Evolutionary conservation across 2,329 filamentous ascomycete species (phyloP).

Genomic region (Aspergillus sp.): DNA sequence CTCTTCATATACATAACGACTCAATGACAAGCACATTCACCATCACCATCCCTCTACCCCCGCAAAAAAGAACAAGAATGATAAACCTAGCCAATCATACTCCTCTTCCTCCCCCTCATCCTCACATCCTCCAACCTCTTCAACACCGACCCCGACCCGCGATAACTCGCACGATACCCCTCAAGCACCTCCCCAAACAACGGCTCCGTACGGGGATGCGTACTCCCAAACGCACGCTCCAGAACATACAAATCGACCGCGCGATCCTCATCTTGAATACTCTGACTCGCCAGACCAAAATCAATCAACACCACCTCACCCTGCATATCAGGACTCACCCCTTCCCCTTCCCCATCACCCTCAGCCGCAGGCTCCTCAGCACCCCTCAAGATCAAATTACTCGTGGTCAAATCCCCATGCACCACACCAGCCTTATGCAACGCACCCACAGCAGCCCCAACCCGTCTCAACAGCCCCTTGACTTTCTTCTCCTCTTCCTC

Average conservation of each 20-base stretch:
- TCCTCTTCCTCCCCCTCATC: constrained; percentile 91
- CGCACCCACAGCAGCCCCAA: constrained; percentile 70
- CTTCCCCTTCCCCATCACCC: constrained; percentile 16
- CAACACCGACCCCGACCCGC: constrained; percentile 72
- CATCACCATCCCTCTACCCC: background rate
- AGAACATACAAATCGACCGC: constrained; percentile 96
- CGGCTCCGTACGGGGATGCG: constrained; percentile 80
- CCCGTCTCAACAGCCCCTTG: constrained; percentile 65
- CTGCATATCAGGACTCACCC: constrained; percentile 43
- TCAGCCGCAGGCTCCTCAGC: constrained; percentile 21
- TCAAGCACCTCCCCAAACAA: constrained; percentile 73
- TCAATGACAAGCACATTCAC: background rate
- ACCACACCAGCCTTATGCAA: constrained; percentile 85
- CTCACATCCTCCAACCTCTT: constrained; percentile 88
- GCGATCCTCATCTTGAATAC: constrained; percentile 82
- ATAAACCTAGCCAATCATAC: constrained; percentile 79
- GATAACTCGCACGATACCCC: constrained; percentile 73
- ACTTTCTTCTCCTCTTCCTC: constrained; percentile 55
- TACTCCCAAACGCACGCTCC: constrained; percentile 91
- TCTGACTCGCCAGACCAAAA: constrained; percentile 85
- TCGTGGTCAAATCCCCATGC: constrained; percentile 95
- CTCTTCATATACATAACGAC: background rate
- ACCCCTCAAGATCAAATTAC: constrained; percentile 83
- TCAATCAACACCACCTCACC: constrained; percentile 91
- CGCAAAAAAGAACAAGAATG: constrained; percentile 12